phyloP scores from a whole-genome alignment of 257 asterid species.

The Mentha longifolia region DNA sequence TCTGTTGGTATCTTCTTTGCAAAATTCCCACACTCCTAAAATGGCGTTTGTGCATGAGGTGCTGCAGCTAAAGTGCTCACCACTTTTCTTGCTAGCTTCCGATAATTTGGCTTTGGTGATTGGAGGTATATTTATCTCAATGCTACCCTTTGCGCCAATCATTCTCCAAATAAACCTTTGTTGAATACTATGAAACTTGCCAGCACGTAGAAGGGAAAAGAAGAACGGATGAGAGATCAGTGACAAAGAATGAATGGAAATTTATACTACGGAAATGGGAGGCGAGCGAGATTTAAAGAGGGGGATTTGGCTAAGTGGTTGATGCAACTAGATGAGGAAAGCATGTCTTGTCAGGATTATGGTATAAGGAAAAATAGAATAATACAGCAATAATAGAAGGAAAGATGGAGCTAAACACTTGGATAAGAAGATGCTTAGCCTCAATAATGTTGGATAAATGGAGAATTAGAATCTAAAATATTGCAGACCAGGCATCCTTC shows the following conservation, averaged over 20 bases:
- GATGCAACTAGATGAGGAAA: slow-evolving; percentile 50
- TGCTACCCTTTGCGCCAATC: slow-evolving; percentile 58
- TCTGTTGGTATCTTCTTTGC: slow-evolving; percentile 63
- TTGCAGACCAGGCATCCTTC: slow-evolving; percentile 36
- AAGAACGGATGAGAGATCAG: background rate
- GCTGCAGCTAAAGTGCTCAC: slow-evolving; percentile 11
- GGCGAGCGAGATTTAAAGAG: slow-evolving; percentile 39
- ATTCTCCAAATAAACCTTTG: slow-evolving; percentile 43
- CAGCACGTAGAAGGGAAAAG: background rate
- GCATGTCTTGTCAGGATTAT: slow-evolving; percentile 32
- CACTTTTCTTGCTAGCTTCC: slow-evolving; percentile 25
- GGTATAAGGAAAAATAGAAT: slow-evolving; percentile 39
- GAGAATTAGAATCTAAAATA: slow-evolving; percentile 65
- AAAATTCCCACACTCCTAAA: slow-evolving; percentile 51
- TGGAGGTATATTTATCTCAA: slow-evolving; percentile 53
- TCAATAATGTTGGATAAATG: slow-evolving; percentile 60
- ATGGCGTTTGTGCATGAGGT: slow-evolving; percentile 38
- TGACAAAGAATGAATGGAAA: slow-evolving; percentile 8
- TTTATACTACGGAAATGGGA: slow-evolving; percentile 35
- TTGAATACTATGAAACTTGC: background rate
- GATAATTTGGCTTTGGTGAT: slow-evolving; percentile 33
- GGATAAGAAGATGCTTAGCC: slow-evolving; percentile 58
- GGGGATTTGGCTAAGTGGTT: slow-evolving; percentile 34
- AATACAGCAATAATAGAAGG: slow-evolving; percentile 54
- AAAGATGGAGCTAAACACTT: slow-evolving; percentile 41